A percentile compares a stretch with the other conserved stretches of the same genome.
phyloP scores from a whole-genome alignment of 441 rosid species.

The Aquilaria agallochum region DNA sequence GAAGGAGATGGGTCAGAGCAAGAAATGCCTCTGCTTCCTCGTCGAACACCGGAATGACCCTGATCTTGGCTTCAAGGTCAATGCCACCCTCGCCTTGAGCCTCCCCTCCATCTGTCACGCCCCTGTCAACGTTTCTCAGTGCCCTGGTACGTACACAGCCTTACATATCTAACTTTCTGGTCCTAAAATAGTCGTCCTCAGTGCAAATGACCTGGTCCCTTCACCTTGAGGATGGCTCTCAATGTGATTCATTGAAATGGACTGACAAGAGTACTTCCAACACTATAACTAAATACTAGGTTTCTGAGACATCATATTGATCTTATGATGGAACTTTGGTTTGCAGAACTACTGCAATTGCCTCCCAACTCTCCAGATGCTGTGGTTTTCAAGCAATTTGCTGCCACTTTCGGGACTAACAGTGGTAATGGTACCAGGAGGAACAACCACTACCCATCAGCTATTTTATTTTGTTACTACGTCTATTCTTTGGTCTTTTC shows the following conservation, averaged over 20 bases:
- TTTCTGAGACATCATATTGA: slow-evolving; percentile 1
- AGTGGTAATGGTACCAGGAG: background rate
- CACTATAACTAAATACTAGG: background rate
- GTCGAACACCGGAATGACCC: slow-evolving; percentile 37
- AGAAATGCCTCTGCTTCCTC: slow-evolving; percentile 36
- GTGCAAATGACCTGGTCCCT: no score
- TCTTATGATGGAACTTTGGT: slow-evolving; percentile 13
- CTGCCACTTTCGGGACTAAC: slow-evolving; percentile 9
- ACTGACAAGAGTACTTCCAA: no score
- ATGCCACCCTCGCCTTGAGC: slow-evolving; percentile 38
- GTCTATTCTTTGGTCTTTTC: no score
- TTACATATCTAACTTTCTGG: background rate
- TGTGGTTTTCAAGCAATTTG: slow-evolving; percentile 31
- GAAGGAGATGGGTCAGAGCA: slow-evolving; percentile 20
- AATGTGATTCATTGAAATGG: no score
- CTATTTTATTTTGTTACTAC: no score
- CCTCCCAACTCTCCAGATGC: slow-evolving; percentile 31
- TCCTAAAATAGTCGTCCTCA: background rate
- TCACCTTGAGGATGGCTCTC: no score
- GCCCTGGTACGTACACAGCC: slow-evolving; percentile 24
- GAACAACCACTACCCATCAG: background rate
- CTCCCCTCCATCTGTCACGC: slow-evolving; percentile 36
- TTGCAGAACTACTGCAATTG: slow-evolving; percentile 32
- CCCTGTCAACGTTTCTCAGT: slow-evolving; percentile 29
- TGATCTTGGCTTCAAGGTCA: slow-evolving; percentile 34